Base-by-base conservation (phyloP, 163 green algal species). In the Chlorella variabilis region DNA sequence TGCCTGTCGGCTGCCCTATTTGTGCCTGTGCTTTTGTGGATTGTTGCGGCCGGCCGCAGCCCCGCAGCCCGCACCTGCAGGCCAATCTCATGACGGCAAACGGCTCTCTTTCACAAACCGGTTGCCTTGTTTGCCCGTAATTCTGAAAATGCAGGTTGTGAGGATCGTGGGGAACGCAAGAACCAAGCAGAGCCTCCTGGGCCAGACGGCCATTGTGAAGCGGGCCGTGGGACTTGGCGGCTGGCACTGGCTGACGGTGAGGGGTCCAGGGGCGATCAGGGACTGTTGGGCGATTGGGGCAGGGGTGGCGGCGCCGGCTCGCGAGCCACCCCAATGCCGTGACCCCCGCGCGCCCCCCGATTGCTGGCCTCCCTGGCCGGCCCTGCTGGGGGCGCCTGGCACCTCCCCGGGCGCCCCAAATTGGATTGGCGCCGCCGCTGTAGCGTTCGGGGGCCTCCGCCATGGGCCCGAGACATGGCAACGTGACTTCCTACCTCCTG, bases 141-240 rank as follows among this genome's bases (percentile, higher is more conserved):
- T n/a, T n/a, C n/a, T n/a, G n/a, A n/a, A n/a, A n/a, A n/a, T 73
- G 77, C 83, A 88, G 84, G 42, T 85, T 21, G 86, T 92, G 13
- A 27, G 82, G 2, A 80, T 94, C 1, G 73, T 70, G 20, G 91
- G 91, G 27, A 94, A 94, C 67, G 88, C 91, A 9, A 76, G 91
- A 21, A 94, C 91, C 11, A 90, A 91, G 74, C 48, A 56, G 18
- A 62, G 31, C 1, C 77, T 92, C 29, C 61, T 93, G 2, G 91
- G 90, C 13, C 69, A 87, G 51, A 63, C 79, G n/a, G 89, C 84
- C 3, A 31, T 88, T 1, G 90, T 95, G 29, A 87, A 87, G 56
- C 90, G 91, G 39, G 76, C 86, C 8, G 83, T 91, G 20, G 91
- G 91, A 18, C 87, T 95, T 34, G 91, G 91, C 3, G 91, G 91